Conservation (phyloP, 2,329 filamentous ascomycete genomes). For the Magnaporthiopsis incrustans region DNA sequence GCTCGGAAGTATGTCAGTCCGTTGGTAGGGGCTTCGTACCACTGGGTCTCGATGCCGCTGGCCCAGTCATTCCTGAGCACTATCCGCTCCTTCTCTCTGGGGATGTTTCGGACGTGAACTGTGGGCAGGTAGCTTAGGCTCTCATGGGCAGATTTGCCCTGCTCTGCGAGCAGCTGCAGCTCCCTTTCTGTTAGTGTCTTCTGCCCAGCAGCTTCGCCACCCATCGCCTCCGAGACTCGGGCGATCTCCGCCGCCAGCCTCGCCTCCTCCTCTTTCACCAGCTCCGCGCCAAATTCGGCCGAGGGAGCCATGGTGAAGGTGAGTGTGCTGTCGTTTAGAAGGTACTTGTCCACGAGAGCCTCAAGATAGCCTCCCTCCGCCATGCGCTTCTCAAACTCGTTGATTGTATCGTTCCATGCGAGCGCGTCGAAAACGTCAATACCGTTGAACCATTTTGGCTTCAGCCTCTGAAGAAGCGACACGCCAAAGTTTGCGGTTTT, state of each 20-base stretch:
- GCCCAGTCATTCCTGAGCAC: constrained; percentile 56
- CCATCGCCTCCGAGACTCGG: constrained; percentile 58
- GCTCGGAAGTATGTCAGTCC: constrained; percentile 94
- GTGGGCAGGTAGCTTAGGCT: constrained; percentile 84
- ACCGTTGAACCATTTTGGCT: constrained; percentile 92
- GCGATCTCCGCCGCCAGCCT: constrained; percentile 69
- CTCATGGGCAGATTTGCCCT: constrained; percentile 75
- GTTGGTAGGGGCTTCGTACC: constrained; percentile 89
- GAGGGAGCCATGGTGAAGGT: constrained; percentile 94
- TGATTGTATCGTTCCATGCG: constrained; percentile 83
- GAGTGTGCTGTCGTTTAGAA: constrained; percentile 78
- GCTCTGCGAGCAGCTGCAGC: constrained; percentile 68
- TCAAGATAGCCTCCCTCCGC: constrained; percentile 76
- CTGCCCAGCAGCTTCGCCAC: constrained; percentile 63
- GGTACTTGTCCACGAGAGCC: constrained; percentile 76
- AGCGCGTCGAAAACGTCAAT: constrained; percentile 86
- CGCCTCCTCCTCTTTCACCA: constrained; percentile 68
- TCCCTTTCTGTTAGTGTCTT: constrained; percentile 70
- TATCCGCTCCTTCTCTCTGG: constrained; percentile 59
- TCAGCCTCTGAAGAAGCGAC: constrained; percentile 77
- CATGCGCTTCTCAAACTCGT: constrained; percentile 71
- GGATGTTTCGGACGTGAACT: constrained; percentile 82
- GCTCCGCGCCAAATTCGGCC: constrained; percentile 61
- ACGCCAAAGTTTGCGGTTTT: constrained; percentile 96
- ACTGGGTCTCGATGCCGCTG: constrained; percentile 65